Conservation (phyloP, 208 protist genomes). For the Acanthamoeba triangularis region DNA sequence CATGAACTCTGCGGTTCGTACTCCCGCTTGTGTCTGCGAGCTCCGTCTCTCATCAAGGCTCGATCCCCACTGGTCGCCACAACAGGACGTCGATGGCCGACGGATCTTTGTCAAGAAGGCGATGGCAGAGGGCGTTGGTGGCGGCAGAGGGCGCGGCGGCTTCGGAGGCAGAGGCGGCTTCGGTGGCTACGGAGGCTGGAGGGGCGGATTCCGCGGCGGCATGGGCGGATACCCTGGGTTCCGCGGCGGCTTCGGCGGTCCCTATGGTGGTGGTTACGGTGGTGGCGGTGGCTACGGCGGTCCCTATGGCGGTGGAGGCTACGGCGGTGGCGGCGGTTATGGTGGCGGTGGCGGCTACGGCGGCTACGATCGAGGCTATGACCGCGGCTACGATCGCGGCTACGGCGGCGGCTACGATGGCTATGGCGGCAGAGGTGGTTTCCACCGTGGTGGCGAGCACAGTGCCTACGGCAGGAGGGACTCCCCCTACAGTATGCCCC, state of each 20-base stretch:
- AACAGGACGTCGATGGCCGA: conserved; percentile 33
- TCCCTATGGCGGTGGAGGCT: background rate
- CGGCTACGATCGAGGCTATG: background rate
- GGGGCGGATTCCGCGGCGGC: background rate
- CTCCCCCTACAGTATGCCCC: conserved; percentile 18
- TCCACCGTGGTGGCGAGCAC: conserved; percentile 32
- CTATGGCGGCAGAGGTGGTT: background rate
- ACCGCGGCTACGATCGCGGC: background rate
- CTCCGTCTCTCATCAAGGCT: background rate
- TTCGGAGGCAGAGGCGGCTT: background rate
- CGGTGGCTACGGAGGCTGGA: background rate
- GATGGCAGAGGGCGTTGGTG: background rate
- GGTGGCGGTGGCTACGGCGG: background rate
- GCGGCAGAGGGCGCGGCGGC: background rate
- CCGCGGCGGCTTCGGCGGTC: background rate
- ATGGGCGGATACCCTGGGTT: background rate
- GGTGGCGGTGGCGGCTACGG: background rate
- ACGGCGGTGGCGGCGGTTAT: background rate
- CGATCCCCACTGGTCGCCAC: background rate
- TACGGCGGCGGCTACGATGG: background rate
- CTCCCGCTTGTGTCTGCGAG: no score
- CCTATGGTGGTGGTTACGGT: background rate
- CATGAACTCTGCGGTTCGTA: conserved; percentile 21
- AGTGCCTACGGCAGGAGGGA: conserved; percentile 8
- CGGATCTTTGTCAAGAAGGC: conserved; percentile 50